Percentiles rank a stretch among this genome's conserved stretches.
Evolutionary conservation across 1,284 basidiomycete genomes (phyloP).

Genomic region (Sphaerobolus stellatus): DNA sequence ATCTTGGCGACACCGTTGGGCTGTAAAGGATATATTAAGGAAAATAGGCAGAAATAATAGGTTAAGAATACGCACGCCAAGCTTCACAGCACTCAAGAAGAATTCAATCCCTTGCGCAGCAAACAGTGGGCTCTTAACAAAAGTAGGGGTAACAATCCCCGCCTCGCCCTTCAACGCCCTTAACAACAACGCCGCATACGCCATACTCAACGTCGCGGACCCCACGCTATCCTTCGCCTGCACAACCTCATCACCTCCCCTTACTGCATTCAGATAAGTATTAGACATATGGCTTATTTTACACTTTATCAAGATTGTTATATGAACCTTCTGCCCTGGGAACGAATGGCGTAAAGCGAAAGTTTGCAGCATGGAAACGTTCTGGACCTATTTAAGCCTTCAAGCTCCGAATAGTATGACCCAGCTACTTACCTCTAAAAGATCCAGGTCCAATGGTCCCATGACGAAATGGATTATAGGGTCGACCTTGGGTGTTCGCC

Average conservation of each 20-base stretch:
- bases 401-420: too few relatives aligned
- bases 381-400: too few relatives aligned
- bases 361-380: too few relatives aligned
- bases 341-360: too few relatives aligned
- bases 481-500: too few relatives aligned
- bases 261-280: too few relatives aligned
- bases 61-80: slow-evolving; percentile 64
- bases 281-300: too few relatives aligned
- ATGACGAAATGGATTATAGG: too few relatives aligned
- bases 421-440: too few relatives aligned
- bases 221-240: slow-evolving; percentile 89
- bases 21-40: slow-evolving; percentile 45
- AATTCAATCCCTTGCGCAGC: slow-evolving; percentile 83
- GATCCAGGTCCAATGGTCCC: too few relatives aligned
- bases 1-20: slow-evolving; percentile 89
- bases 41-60: slow-evolving; percentile 13
- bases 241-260: slow-evolving; percentile 92
- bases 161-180: slow-evolving; percentile 86
- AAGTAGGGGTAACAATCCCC: slow-evolving; percentile 81
- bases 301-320: too few relatives aligned
- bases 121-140: slow-evolving; percentile 84
- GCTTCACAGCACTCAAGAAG: slow-evolving; percentile 89
- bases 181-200: slow-evolving; percentile 87
- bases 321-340: too few relatives aligned
- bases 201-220: slow-evolving; percentile 90